These are phyloP conservation scores for Fraxinus nigra DNA, from an alignment of 305 asterid species.

Conservation along the genomic window DNA sequence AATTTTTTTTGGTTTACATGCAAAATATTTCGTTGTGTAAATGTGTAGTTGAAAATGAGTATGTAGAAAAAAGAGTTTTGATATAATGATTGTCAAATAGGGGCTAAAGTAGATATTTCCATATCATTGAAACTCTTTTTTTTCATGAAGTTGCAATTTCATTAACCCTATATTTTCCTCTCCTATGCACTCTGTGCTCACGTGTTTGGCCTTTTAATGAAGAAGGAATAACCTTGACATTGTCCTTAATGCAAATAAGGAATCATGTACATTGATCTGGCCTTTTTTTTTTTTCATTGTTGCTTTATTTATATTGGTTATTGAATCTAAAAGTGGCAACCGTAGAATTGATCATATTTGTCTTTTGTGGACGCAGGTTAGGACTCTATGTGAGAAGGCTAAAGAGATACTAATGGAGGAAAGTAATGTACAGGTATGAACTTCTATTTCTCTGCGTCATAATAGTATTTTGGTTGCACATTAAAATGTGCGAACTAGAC, in stretches of 20 bases:
- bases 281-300: background rate
- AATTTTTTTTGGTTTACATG: too few species aligned
- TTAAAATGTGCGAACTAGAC: background rate
- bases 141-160: background rate
- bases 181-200: background rate
- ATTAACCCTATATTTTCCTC: background rate
- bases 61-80: too few species aligned
- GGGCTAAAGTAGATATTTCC: background rate
- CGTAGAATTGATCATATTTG: slow-evolving; percentile 15
- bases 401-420: slow-evolving; percentile 86
- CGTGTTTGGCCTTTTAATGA: background rate
- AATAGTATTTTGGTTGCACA: background rate
- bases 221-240: background rate
- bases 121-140: background rate
- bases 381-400: slow-evolving; percentile 81
- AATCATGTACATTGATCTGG: background rate
- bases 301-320: background rate
- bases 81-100: too few species aligned
- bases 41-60: too few species aligned
- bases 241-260: background rate
- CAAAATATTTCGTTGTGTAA: too few species aligned
- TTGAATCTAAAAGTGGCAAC: background rate
- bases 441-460: slow-evolving; percentile 1
- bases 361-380: slow-evolving; percentile 56
- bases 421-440: slow-evolving; percentile 91